Conservation (phyloP, 148 eudicot genomes). For the Nepenthes gracilis region DNA sequence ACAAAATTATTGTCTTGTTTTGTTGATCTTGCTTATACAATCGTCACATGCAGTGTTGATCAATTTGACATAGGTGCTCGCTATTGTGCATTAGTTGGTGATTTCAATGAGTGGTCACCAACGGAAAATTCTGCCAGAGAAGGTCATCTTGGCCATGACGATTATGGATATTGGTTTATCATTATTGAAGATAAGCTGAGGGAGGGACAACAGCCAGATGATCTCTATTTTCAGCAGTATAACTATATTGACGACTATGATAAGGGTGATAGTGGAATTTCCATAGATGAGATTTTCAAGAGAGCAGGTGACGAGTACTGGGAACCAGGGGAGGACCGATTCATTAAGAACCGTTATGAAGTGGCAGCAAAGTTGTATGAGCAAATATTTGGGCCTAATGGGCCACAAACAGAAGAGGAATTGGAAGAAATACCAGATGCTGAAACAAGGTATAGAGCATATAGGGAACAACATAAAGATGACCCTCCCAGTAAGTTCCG, state of each 20-base stretch:
- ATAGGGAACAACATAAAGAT: slow-evolving; percentile 91
- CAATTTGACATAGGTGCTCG: slow-evolving; percentile 64
- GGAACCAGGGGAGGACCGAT: slow-evolving; percentile 97
- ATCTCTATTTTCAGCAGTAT: slow-evolving; percentile 81
- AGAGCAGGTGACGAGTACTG: slow-evolving; percentile 91
- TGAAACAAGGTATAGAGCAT: slow-evolving; percentile 69
- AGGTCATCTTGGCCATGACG: slow-evolving; percentile 92
- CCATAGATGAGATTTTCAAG: slow-evolving; percentile 56
- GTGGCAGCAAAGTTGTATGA: slow-evolving; percentile 72
- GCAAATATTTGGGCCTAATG: slow-evolving; percentile 92
- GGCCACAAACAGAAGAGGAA: slow-evolving; percentile 85
- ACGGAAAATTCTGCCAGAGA: slow-evolving; percentile 84
- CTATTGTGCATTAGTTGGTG: slow-evolving; percentile 89
- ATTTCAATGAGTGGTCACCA: slow-evolving; percentile 93
- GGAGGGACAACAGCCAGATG: slow-evolving; percentile 84
- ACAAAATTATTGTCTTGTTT: not conserved
- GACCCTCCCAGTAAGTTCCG: slow-evolving; percentile 73
- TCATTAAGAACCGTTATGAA: slow-evolving; percentile 58
- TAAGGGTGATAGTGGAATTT: slow-evolving; percentile 82
- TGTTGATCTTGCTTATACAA: not conserved
- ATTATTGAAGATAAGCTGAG: slow-evolving; percentile 80
- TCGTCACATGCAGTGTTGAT: slow-evolving; percentile 1
- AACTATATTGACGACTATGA: slow-evolving; percentile 86
- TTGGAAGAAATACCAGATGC: slow-evolving; percentile 90
- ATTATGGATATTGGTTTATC: slow-evolving; percentile 92